phyloP scores from a whole-genome alignment of 2,329 filamentous ascomycete species.

The Pezicula neosporulosa region DNA sequence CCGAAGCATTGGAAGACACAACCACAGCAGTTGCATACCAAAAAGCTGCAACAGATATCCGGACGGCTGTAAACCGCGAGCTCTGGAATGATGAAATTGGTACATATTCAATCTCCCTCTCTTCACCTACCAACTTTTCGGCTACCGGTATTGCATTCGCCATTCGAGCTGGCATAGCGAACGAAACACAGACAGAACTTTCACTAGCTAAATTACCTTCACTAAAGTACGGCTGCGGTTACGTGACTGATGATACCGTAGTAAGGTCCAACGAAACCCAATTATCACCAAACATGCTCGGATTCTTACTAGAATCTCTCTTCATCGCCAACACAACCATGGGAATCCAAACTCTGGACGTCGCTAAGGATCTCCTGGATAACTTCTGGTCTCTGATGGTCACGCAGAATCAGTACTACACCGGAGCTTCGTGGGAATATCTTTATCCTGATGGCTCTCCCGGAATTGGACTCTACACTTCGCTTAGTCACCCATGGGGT shows the following conservation, averaged over 20 bases:
- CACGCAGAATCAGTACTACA: slow-evolving; percentile 29
- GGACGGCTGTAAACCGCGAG: slow-evolving; percentile 24
- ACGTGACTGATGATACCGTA: slow-evolving; percentile 28
- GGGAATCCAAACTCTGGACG: slow-evolving; percentile 10
- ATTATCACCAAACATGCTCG: slow-evolving; percentile 43
- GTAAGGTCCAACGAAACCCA: slow-evolving; percentile 9
- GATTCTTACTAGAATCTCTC: slow-evolving; percentile 38
- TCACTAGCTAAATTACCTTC: slow-evolving; percentile 27
- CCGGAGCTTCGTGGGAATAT: slow-evolving; percentile 43
- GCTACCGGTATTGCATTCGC: slow-evolving; percentile 30
- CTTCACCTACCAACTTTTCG: slow-evolving; percentile 27
- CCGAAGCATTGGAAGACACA: slow-evolving; percentile 27
- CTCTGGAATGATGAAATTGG: slow-evolving; percentile 31
- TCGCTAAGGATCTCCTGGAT: slow-evolving; percentile 28
- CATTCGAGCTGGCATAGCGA: slow-evolving; percentile 31
- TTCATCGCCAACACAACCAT: slow-evolving; percentile 25
- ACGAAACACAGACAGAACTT: slow-evolving; percentile 24
- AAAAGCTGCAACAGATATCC: slow-evolving; percentile 17
- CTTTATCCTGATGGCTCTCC: slow-evolving; percentile 34
- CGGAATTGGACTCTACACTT: slow-evolving; percentile 39
- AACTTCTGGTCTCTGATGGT: slow-evolving; percentile 40
- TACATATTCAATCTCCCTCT: slow-evolving; percentile 27
- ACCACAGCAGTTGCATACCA: slow-evolving; percentile 20
- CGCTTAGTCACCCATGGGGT: slow-evolving; percentile 40
- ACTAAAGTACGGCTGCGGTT: slow-evolving; percentile 32